Evolutionary conservation across 805 yeast genomes (phyloP).

Genomic region (Cyberlindnera sargentensis): DNA sequence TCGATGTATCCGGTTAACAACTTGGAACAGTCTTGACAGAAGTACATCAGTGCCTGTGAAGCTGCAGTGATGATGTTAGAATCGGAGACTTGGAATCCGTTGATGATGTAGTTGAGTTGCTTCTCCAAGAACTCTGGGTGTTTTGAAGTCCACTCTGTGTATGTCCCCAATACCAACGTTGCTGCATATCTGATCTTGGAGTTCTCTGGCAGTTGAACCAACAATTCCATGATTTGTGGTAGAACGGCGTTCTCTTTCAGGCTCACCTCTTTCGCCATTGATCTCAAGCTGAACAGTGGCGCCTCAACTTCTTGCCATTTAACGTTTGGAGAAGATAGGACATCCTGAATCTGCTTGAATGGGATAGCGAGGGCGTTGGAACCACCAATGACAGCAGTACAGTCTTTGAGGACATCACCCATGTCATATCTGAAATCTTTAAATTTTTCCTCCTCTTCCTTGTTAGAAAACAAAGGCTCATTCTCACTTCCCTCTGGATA

Average conservation of each 20-base stretch:
- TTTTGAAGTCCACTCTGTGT: slow-evolving; percentile 88
- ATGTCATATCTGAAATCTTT: slow-evolving; percentile 91
- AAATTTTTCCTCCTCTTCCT: slow-evolving; percentile 88
- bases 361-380: slow-evolving; percentile 65
- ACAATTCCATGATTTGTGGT: slow-evolving; percentile 67
- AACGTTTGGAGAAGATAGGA: slow-evolving; percentile 24
- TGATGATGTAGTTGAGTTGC: slow-evolving; percentile 77
- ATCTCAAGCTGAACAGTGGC: slow-evolving; percentile 78
- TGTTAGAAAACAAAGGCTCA: slow-evolving; percentile 50
- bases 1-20: slow-evolving; percentile 60
- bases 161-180: slow-evolving; percentile 89
- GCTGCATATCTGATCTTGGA: slow-evolving; percentile 87
- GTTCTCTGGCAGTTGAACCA: slow-evolving; percentile 73
- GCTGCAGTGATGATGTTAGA: slow-evolving; percentile 67
- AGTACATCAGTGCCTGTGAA: slow-evolving; percentile 87
- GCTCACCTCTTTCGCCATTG: slow-evolving; percentile 90
- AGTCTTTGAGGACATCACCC: slow-evolving; percentile 96
- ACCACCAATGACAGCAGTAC: slow-evolving; percentile 87
- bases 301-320: slow-evolving; percentile 88
- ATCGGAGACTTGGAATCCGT: slow-evolving; percentile 48
- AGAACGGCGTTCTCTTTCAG: slow-evolving; percentile 55
- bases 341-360: slow-evolving; percentile 45
- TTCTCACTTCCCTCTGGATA: slow-evolving; percentile 54
- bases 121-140: slow-evolving; percentile 79
- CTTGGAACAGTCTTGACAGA: slow-evolving; percentile 83